Evolutionary conservation across 169 alveolate species (phyloP), one percentile per base, ranked within the genome.

Genomic region (Perkinsus chesapeaki): DNA sequence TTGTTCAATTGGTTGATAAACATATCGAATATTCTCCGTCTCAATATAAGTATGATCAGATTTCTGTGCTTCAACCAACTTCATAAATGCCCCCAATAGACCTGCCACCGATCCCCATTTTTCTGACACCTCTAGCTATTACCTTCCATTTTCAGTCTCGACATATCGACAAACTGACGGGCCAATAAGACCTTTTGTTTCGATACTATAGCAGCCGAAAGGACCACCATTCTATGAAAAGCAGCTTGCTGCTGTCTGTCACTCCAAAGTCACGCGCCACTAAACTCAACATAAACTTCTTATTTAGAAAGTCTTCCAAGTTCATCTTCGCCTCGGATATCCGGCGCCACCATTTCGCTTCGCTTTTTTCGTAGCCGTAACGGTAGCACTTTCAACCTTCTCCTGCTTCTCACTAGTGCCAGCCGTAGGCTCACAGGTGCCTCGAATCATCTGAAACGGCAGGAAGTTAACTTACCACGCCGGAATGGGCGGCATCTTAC

Each of bases 161-260:
- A 94, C 94, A 98, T 97, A 91, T 97, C 98, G 90, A 96, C 97
- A 91, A 98, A 98, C 95, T 97, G 98, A 82, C 99, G 95, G 20
- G 98, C 97, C 9, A 98, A 94, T 91, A 97, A 96, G 43, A 98
- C 96, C 95, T 97, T 97, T 91, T 95, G 96, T 92, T 96, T 94
- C 93, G 96, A 93, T 92, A 96, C 94, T 48, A 97, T 95, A n/a
- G 97, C 96, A 31, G 97, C 98, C 60, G 97, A 94, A 38, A 96
- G 94, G 92, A 97, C 97, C 92, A 96, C 97, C 98, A 97, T 97
- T 60, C 92, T 60, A 9, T 12, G 82, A 23, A 23, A 60, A 60
- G 12, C 3, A n/a, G n/a, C n/a, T n/a, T n/a, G n/a, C n/a, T n/a
- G n/a, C n/a, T n/a, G n/a, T n/a, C n/a, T n/a, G n/a, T n/a, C n/a